A percentile compares a stretch with the other conserved stretches of the same genome.
These are phyloP conservation scores for Phylloporus scabripes DNA, from an alignment of 768 basidiomycete species.

Conservation along the genomic window DNA sequence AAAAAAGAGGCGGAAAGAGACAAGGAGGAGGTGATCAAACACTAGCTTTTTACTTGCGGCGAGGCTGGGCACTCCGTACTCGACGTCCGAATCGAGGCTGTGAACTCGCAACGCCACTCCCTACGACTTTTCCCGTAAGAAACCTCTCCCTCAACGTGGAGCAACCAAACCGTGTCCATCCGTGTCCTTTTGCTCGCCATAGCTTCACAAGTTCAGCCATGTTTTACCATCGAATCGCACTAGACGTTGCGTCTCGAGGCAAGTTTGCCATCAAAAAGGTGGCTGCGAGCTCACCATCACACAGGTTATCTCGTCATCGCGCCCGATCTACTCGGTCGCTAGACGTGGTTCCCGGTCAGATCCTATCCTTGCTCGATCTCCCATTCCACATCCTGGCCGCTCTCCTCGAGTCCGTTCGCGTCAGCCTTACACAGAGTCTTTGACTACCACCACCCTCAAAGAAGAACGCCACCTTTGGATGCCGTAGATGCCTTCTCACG, in stretches of 20 bases:
- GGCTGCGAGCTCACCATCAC: background rate
- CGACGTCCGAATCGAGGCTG: conserved; percentile 7
- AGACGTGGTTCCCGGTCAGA: conserved; percentile 1
- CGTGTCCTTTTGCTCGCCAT: conserved; percentile 19
- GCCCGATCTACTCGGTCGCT: conserved; percentile 19
- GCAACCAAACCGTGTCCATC: conserved; percentile 12
- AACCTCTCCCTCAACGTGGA: conserved; percentile 4
- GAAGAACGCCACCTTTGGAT: conserved; percentile 1
- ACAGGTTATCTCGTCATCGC: conserved; percentile 23
- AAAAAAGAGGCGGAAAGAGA: background rate
- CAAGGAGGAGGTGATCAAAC: background rate
- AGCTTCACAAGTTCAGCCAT: conserved; percentile 12
- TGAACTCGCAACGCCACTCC: conserved; percentile 8
- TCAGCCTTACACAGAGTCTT: too few species aligned
- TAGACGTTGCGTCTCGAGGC: conserved; percentile 15
- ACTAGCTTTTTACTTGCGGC: conserved; percentile 9
- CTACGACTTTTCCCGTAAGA: background rate
- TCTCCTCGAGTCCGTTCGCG: conserved; percentile 7
- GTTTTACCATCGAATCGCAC: conserved; percentile 12
- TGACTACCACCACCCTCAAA: too few species aligned
- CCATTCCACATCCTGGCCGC: conserved; percentile 13
- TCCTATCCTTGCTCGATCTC: conserved; percentile 5
- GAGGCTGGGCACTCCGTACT: conserved; percentile 10
- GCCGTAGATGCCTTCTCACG: conserved; percentile 4
- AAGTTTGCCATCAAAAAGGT: background rate